These are phyloP conservation scores for Aspergillus nidulans DNA, from an alignment of 495 filamentous ascomycete species.

Conservation along the genomic window DNA sequence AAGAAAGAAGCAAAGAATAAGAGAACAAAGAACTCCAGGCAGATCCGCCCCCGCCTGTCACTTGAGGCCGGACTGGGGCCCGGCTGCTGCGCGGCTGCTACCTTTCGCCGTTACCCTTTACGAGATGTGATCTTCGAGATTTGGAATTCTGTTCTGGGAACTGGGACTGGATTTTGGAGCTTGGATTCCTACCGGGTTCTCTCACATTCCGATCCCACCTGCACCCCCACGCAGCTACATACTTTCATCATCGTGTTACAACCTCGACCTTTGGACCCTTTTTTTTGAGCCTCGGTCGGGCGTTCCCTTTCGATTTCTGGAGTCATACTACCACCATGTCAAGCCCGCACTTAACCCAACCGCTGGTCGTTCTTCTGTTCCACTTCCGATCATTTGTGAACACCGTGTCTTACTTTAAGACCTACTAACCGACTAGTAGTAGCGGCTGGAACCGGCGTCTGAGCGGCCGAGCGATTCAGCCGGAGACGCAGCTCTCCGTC, in stretches of 20 bases:
- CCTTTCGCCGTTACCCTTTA: not conserved
- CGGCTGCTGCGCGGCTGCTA: not conserved
- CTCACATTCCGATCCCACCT: slow-evolving; percentile 15
- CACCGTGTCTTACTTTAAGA: slow-evolving; percentile 15
- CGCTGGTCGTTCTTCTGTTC: not conserved
- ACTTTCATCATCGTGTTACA: slow-evolving; percentile 11
- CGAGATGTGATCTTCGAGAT: not conserved
- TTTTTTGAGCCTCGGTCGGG: slow-evolving; percentile 2
- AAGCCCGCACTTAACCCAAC: slow-evolving; percentile 1
- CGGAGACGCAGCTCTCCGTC: not conserved
- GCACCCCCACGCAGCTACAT: slow-evolving; percentile 4
- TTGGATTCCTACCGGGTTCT: not conserved
- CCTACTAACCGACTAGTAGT: not conserved
- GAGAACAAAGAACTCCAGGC: slow-evolving; percentile 5
- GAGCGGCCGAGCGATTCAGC: not conserved
- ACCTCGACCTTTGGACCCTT: slow-evolving; percentile 3
- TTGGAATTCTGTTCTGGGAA: slow-evolving; percentile 6
- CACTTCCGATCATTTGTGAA: slow-evolving; percentile 1
- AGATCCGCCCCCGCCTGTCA: not conserved
- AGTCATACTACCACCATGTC: slow-evolving; percentile 19
- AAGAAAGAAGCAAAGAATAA: slow-evolving; percentile 17
- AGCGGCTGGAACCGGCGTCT: not conserved
- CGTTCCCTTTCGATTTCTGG: not conserved
- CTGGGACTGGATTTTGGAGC: not conserved
- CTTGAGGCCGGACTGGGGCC: not conserved